phyloP scores from a whole-genome alignment of 345 rosid genomes.

The Leavenworthia alabamica region DNA sequence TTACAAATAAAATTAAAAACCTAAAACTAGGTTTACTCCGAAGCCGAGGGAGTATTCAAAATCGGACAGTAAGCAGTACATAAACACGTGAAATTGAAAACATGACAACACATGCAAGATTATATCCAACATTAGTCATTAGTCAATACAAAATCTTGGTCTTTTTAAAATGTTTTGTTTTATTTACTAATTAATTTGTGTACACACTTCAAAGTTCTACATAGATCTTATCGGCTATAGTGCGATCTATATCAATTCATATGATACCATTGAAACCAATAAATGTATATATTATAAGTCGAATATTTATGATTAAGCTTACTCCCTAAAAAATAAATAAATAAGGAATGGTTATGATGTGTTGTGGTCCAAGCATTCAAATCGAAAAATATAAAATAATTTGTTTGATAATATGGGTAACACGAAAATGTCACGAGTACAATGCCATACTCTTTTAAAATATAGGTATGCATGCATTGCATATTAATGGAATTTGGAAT shows the following conservation, averaged over 20 bases:
- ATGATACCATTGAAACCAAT: background rate
- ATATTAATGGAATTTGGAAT: constrained; percentile 12
- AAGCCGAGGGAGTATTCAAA: no score
- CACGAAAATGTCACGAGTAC: constrained; percentile 16
- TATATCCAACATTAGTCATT: constrained; percentile 25
- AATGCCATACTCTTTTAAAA: constrained; percentile 9
- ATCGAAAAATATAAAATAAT: background rate
- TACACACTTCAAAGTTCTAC: constrained; percentile 1
- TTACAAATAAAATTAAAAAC: no score
- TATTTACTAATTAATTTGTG: constrained; percentile 2
- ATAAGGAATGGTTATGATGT: background rate
- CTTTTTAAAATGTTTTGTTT: background rate
- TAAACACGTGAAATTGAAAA: constrained; percentile 24
- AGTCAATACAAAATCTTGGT: constrained; percentile 14
- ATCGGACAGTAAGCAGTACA: constrained; percentile 13
- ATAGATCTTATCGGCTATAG: constrained; percentile 11
- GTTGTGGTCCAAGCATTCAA: constrained; percentile 15
- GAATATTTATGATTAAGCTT: background rate
- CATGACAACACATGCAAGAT: background rate
- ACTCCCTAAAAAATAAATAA: background rate
- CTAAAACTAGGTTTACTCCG: no score
- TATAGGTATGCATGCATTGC: constrained; percentile 16
- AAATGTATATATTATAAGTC: background rate
- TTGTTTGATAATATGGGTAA: constrained; percentile 6
- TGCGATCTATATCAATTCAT: constrained; percentile 17